Conservation (phyloP, 1,139 yeast species). For the Lizanozyma gosingica region DNA sequence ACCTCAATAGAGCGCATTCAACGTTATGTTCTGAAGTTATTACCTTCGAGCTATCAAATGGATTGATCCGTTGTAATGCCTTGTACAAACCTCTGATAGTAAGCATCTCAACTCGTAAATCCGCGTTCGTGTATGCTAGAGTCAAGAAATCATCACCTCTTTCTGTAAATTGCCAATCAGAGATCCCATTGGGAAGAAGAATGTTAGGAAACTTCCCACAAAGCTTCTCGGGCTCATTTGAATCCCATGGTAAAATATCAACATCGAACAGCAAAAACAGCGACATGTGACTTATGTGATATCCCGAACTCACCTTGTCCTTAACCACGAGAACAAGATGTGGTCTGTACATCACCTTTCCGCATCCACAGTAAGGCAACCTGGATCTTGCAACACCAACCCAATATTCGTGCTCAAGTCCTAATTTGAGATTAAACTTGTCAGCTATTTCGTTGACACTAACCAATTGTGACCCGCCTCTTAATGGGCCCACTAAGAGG, state of each 20-base stretch:
- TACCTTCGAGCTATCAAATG: background rate
- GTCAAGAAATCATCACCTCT: background rate
- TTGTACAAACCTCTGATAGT: background rate
- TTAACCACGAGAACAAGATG: constrained; percentile 15
- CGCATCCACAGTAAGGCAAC: constrained; percentile 19
- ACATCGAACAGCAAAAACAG: constrained; percentile 8
- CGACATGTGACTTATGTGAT: constrained; percentile 11
- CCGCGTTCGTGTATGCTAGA: background rate
- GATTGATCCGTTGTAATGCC: background rate
- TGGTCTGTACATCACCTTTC: constrained; percentile 18
- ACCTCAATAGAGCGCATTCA: background rate
- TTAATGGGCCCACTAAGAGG: constrained; percentile 12
- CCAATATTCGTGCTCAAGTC: constrained; percentile 13
- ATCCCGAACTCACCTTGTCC: constrained; percentile 8
- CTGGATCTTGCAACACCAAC: constrained; percentile 20
- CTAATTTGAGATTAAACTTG: constrained; percentile 10
- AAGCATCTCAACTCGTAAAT: background rate
- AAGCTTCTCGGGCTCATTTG: constrained; percentile 6
- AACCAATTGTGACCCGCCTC: constrained; percentile 20
- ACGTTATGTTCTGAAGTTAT: background rate
- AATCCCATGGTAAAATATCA: constrained; percentile 10
- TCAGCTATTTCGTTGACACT: constrained; percentile 9
- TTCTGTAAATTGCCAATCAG: constrained; percentile 12
- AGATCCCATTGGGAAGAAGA: constrained; percentile 20
- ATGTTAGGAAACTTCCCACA: constrained; percentile 12